Percentiles rank a stretch among this genome's conserved stretches.
Evolutionary conservation across 192 early-diverging fungal genomes (phyloP).

Genomic region (Mortierella claussenii): DNA sequence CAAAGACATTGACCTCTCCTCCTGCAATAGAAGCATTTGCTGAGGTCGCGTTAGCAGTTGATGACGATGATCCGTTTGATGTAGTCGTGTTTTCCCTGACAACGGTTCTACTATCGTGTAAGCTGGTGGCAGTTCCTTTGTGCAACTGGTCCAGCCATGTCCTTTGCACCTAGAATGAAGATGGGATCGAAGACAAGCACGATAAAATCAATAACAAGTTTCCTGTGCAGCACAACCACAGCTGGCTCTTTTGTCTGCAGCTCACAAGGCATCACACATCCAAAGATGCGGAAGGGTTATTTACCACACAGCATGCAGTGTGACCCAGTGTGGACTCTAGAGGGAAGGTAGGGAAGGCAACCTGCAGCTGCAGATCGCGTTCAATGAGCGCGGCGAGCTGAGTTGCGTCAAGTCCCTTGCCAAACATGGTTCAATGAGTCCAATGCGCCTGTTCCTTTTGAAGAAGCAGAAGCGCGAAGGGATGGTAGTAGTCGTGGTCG

Average conservation of each 20-base stretch:
- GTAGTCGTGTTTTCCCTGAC: not conserved
- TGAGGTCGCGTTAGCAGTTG: not conserved
- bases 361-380: conserved; percentile 61
- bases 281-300: no score
- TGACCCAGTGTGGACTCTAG: conserved; percentile 56
- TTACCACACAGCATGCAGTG: conserved; percentile 67
- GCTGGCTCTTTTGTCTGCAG: no score
- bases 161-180: conserved; percentile 27
- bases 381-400: conserved; percentile 55
- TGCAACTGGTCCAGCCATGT: conserved; percentile 46
- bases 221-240: no score
- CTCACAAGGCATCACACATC: no score
- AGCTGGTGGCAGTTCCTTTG: conserved; percentile 23
- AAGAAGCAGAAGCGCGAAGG: no score
- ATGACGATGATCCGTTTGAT: no score
- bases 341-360: conserved; percentile 67
- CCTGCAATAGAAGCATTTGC: not conserved
- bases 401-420: conserved; percentile 31
- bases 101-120: conserved; percentile 6
- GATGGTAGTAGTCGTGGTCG: no score
- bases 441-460: no score
- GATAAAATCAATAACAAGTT: no score
- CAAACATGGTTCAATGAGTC: conserved; percentile 25
- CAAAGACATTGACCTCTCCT: conserved; percentile 45
- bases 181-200: no score